phyloP scores from a whole-genome alignment of 805 yeast species.

The Komagataella pastoris region DNA sequence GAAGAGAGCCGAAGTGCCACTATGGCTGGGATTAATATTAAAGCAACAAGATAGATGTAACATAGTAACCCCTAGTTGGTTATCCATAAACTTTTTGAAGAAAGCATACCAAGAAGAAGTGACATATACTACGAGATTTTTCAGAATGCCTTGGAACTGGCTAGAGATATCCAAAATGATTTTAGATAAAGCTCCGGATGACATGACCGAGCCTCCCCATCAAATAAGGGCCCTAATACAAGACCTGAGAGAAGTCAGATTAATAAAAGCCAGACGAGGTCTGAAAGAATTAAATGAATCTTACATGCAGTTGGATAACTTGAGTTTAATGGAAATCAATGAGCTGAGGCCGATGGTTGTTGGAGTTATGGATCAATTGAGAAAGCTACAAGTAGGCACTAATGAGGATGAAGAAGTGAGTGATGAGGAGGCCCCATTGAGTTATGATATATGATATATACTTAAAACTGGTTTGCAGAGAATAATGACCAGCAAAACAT shows the following conservation, averaged over 20 bases:
- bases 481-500: background rate
- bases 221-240: conserved; percentile 59
- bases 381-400: conserved; percentile 31
- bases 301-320: conserved; percentile 70
- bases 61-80: conserved; percentile 80
- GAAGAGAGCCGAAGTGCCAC: conserved; percentile 56
- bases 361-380: conserved; percentile 68
- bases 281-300: conserved; percentile 65
- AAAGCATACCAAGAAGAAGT: conserved; percentile 56
- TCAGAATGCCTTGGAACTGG: conserved; percentile 81
- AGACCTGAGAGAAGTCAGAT: conserved; percentile 74
- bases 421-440: background rate
- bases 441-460: background rate
- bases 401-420: background rate
- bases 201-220: conserved; percentile 60
- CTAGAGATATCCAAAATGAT: conserved; percentile 64
- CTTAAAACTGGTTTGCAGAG: background rate
- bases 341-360: conserved; percentile 76
- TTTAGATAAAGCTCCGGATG: conserved; percentile 60
- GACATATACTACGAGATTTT: conserved; percentile 41
- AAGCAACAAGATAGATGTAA: conserved; percentile 80
- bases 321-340: conserved; percentile 76
- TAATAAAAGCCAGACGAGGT: conserved; percentile 73
- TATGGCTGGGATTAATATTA: conserved; percentile 80
- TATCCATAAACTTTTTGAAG: conserved; percentile 39